Evolutionary conservation across 2,329 filamentous ascomycete genomes (phyloP).

Genomic region (Rugonectria rugulosa): DNA sequence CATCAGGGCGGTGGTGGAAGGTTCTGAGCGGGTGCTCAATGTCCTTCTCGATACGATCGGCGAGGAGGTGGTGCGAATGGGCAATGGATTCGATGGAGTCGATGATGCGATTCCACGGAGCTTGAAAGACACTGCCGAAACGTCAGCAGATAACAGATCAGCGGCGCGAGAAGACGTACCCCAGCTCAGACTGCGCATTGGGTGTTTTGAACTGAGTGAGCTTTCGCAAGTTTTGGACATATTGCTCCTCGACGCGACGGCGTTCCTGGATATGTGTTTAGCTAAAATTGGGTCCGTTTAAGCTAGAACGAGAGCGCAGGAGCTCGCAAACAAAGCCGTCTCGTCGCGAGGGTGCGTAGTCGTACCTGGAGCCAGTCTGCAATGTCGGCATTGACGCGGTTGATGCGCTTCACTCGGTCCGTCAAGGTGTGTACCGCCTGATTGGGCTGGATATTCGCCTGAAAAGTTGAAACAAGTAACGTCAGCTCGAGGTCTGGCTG

Average conservation of each 20-base stretch:
- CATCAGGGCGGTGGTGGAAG: slow-evolving; percentile 78
- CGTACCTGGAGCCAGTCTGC: slow-evolving; percentile 96
- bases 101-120: slow-evolving; percentile 89
- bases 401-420: slow-evolving; percentile 88
- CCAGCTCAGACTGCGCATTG: slow-evolving; percentile 81
- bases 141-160: slow-evolving; percentile 14
- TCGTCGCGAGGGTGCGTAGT: slow-evolving; percentile 8
- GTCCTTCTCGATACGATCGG: slow-evolving; percentile 84
- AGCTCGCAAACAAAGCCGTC: not conserved
- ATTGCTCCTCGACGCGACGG: slow-evolving; percentile 88
- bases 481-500: slow-evolving; percentile 25
- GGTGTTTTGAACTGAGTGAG: slow-evolving; percentile 77
- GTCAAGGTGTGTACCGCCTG: slow-evolving; percentile 84
- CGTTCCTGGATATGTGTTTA: slow-evolving; percentile 72
- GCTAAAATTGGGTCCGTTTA: slow-evolving; percentile 7
- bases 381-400: slow-evolving; percentile 86
- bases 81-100: slow-evolving; percentile 82
- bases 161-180: slow-evolving; percentile 66
- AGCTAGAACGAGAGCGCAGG: not conserved
- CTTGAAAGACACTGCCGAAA: slow-evolving; percentile 77
- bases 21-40: slow-evolving; percentile 84
- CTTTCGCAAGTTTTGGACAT: slow-evolving; percentile 82
- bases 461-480: slow-evolving; percentile 23
- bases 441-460: slow-evolving; percentile 82
- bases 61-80: slow-evolving; percentile 81